A percentile compares a stretch with the other conserved stretches of the same genome.
Evolutionary conservation across 495 filamentous ascomycete genomes (phyloP).

Genomic region (Lepidopterella palustris): DNA sequence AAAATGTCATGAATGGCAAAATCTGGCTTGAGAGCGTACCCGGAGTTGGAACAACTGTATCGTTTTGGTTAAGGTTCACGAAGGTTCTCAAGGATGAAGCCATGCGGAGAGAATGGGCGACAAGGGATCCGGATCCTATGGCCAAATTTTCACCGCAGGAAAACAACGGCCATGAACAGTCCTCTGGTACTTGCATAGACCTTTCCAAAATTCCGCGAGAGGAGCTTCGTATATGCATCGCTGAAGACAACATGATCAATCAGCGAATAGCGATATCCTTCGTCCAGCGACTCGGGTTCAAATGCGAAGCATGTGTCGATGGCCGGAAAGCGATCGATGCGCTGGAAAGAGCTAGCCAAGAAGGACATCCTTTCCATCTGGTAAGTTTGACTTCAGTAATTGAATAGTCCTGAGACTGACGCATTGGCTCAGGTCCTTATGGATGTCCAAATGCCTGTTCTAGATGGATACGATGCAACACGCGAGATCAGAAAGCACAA

Average conservation of each 20-base stretch:
- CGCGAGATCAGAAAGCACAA: constrained; percentile 68
- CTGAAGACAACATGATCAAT: constrained; percentile 89
- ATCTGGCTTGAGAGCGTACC: constrained; percentile 75
- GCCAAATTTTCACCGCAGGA: constrained; percentile 50
- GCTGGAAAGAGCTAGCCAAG: constrained; percentile 58
- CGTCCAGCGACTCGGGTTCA: constrained; percentile 73
- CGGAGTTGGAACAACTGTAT: constrained; percentile 75
- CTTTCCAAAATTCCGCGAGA: constrained; percentile 66
- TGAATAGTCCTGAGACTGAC: neutral
- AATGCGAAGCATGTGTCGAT: constrained; percentile 77
- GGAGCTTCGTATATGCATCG: constrained; percentile 77
- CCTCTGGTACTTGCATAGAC: constrained; percentile 37
- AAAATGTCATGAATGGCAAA: constrained; percentile 78
- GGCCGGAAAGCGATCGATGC: constrained; percentile 82
- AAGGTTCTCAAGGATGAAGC: constrained; percentile 49
- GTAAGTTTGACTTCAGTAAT: constrained; percentile 42
- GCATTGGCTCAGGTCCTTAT: constrained; percentile 48
- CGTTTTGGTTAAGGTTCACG: constrained; percentile 73
- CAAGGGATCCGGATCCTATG: constrained; percentile 46
- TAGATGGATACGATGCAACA: constrained; percentile 91
- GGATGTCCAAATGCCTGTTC: constrained; percentile 92
- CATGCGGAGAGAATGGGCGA: constrained; percentile 8
- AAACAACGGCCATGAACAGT: constrained; percentile 19
- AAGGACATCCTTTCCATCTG: constrained; percentile 67
- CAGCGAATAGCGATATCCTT: constrained; percentile 81